phyloP scores from a whole-genome alignment of 176 grass and related monocot species.

The Chloris gayana region DNA sequence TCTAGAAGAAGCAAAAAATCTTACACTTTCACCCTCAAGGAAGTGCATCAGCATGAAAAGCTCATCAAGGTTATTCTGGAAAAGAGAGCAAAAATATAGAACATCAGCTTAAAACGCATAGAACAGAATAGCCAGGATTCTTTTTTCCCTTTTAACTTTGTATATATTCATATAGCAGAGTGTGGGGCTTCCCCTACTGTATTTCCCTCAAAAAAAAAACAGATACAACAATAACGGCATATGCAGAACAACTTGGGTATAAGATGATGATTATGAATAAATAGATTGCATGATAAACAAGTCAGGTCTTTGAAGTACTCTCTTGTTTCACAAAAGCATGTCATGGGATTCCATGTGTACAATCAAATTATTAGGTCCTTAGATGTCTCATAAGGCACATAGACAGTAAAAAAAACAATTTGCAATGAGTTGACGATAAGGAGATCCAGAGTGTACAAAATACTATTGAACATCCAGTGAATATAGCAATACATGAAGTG shows the following conservation, averaged over 20 bases:
- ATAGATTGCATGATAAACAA: slow-evolving; percentile 22
- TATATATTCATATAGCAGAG: too few species aligned
- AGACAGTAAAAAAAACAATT: slow-evolving; percentile 14
- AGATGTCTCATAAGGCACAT: slow-evolving; percentile 8
- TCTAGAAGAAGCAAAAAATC: slow-evolving; percentile 28
- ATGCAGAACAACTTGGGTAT: not conserved
- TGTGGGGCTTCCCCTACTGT: too few species aligned
- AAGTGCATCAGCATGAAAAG: slow-evolving; percentile 99
- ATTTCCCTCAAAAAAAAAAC: too few species aligned
- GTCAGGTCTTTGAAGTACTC: not conserved
- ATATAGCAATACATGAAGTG: slow-evolving; percentile 18
- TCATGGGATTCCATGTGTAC: slow-evolving; percentile 14
- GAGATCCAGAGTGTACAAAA: slow-evolving; percentile 2
- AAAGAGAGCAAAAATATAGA: slow-evolving; percentile 16
- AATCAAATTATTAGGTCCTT: slow-evolving; percentile 15
- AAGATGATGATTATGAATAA: slow-evolving; percentile 9
- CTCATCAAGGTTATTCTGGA: slow-evolving; percentile 99
- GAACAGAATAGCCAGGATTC: not conserved
- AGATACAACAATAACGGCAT: slow-evolving; percentile 17
- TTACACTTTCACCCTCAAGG: slow-evolving; percentile 97
- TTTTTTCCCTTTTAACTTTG: too few species aligned
- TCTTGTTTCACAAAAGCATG: slow-evolving; percentile 16
- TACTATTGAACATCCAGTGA: not conserved
- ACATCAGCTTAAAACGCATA: slow-evolving; percentile 38
- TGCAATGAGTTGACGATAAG: not conserved